A percentile compares a stretch with the other conserved stretches of the same genome.
phyloP scores from a whole-genome alignment of 768 basidiomycete genomes.

The Rhodotorula toruloides region DNA sequence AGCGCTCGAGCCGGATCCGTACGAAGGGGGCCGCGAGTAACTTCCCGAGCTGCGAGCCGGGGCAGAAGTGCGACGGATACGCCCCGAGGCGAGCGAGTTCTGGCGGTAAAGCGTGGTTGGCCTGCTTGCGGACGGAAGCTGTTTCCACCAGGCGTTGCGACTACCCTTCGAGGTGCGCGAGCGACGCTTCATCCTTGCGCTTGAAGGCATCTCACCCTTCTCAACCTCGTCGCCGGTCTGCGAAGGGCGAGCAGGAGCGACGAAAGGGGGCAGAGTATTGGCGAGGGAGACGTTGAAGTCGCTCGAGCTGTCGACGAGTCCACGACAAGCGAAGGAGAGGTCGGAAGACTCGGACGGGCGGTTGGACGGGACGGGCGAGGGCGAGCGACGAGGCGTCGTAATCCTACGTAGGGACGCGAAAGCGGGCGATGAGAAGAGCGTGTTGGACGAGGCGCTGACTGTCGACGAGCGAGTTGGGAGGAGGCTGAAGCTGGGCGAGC shows the following conservation, averaged over 20 bases:
- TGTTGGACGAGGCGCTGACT: not conserved
- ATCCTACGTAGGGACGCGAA: not conserved
- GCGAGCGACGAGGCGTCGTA: not conserved
- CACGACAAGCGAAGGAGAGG: constrained; percentile 29
- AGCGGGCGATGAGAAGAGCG: not conserved
- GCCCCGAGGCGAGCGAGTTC: too few species aligned
- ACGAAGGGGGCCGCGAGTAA: not conserved
- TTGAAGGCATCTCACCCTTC: not conserved
- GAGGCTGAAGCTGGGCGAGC: not conserved
- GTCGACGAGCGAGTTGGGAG: not conserved
- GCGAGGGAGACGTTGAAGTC: not conserved
- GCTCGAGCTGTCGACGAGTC: not conserved
- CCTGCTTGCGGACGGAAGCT: not conserved
- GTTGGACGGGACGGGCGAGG: not conserved
- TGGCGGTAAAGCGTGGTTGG: constrained; percentile 1
- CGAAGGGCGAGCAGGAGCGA: not conserved
- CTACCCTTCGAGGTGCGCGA: not conserved
- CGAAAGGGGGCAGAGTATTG: not conserved
- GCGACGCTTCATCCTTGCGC: not conserved
- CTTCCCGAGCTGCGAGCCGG: not conserved
- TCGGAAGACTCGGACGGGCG: constrained; percentile 6
- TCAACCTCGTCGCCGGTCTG: not conserved
- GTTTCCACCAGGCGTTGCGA: constrained; percentile 11
- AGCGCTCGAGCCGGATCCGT: not conserved
- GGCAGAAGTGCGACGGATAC: too few species aligned